Evolutionary conservation across 352 stramenopile genomes (phyloP).

Genomic region (Globisporangium cylindrosporum): DNA sequence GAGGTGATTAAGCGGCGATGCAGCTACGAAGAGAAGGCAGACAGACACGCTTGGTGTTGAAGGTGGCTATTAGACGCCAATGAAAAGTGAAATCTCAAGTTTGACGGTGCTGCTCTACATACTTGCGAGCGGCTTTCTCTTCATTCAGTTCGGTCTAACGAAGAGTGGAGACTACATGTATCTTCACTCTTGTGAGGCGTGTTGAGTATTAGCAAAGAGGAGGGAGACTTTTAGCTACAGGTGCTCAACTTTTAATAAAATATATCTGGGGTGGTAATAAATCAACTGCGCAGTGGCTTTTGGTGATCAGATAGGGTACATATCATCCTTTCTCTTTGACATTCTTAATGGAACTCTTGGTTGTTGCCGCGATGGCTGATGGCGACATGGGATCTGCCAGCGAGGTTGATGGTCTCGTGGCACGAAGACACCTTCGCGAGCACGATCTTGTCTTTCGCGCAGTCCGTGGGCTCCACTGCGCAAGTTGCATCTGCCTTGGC

Average conservation of each 20-base stretch:
- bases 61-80: background rate
- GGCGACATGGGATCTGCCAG: constrained; percentile 9
- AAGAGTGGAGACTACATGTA: background rate
- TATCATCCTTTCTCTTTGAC: background rate
- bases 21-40: background rate
- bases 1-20: background rate
- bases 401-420: constrained; percentile 15
- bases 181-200: background rate
- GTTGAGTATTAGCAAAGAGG: background rate
- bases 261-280: constrained; percentile 13
- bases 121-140: background rate
- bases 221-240: background rate
- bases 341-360: constrained; percentile 20
- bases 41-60: background rate
- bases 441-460: constrained; percentile 60
- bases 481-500: constrained; percentile 24
- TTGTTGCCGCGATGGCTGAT: constrained; percentile 18
- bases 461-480: constrained; percentile 38
- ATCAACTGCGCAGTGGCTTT: constrained; percentile 4
- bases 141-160: background rate
- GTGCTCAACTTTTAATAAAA: constrained; percentile 12
- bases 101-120: background rate
- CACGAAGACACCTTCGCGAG: constrained; percentile 41
- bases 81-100: background rate
- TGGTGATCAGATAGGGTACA: background rate